Percentiles rank a stretch among this genome's conserved stretches.
phyloP scores from a whole-genome alignment of 2,329 filamentous ascomycete species.

The Lecanoromycetidae sp. region DNA sequence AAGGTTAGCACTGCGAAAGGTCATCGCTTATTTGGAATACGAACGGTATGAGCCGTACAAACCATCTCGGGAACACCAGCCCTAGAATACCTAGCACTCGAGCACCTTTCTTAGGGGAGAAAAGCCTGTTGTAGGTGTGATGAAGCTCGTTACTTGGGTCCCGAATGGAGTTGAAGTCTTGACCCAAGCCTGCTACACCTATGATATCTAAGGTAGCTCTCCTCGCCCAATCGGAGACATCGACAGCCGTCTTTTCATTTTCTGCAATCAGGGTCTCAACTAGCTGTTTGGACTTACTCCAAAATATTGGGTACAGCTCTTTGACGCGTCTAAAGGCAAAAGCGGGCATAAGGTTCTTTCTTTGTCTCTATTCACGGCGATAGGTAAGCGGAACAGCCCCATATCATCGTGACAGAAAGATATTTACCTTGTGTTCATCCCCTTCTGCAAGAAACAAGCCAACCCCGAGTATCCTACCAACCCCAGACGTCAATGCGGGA shows the following conservation, averaged over 20 bases:
- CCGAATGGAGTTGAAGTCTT: constrained; percentile 36
- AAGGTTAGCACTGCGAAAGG: not conserved
- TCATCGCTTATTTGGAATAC: not conserved
- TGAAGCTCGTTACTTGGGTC: constrained; percentile 34
- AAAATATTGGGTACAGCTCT: constrained; percentile 72
- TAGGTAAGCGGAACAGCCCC: not conserved
- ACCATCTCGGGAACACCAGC: constrained; percentile 4
- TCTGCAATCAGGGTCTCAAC: constrained; percentile 45
- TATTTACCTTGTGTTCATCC: constrained; percentile 13
- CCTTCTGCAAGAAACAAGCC: constrained; percentile 18
- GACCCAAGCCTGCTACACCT: constrained; percentile 40
- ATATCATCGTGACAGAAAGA: not conserved
- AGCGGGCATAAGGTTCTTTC: constrained; percentile 47
- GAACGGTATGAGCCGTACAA: constrained; percentile 9
- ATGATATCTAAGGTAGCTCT: constrained; percentile 43
- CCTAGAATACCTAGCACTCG: constrained; percentile 2
- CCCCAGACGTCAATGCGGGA: not conserved
- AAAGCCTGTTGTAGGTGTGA: constrained; percentile 5
- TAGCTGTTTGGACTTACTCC: constrained; percentile 48
- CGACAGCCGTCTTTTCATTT: constrained; percentile 25
- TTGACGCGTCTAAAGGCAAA: constrained; percentile 78
- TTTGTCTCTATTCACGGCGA: constrained; percentile 29
- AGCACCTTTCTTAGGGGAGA: not conserved
- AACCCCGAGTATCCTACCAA: constrained; percentile 16
- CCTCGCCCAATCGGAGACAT: constrained; percentile 26